A percentile compares a stretch with the other conserved stretches of the same genome.
Evolutionary conservation across 2,329 filamentous ascomycete genomes (phyloP).

Genomic region (Daldinia eschscholtzii): DNA sequence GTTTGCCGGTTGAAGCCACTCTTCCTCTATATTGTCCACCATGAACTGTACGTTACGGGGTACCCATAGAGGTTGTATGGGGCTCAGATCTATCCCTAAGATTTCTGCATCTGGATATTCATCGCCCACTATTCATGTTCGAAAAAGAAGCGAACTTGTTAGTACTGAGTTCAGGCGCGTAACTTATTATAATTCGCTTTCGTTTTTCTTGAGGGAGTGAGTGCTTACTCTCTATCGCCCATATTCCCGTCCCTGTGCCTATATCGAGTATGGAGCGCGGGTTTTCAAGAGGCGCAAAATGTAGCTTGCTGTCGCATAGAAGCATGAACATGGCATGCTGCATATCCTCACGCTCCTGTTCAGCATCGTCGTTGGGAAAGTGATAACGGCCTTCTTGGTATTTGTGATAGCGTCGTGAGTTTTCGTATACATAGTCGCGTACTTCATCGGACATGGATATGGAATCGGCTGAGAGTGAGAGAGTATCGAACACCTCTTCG

Average conservation of each 20-base stretch:
- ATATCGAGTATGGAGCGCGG: constrained; percentile 46
- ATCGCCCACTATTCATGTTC: constrained; percentile 51
- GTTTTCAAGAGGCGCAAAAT: constrained; percentile 43
- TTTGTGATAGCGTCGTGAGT: constrained; percentile 59
- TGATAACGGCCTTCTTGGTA: constrained; percentile 56
- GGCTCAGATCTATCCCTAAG: constrained; percentile 57
- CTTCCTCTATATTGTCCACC: constrained; percentile 68
- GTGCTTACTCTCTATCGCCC: constrained; percentile 49
- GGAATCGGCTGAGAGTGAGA: constrained; percentile 43
- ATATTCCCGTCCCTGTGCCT: constrained; percentile 56
- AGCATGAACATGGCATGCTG: constrained; percentile 47
- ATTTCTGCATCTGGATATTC: constrained; percentile 56
- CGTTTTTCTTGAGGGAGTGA: neutral
- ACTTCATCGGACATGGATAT: constrained; percentile 54
- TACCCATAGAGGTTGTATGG: constrained; percentile 57
- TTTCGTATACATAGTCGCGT: constrained; percentile 59
- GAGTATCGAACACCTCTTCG: constrained; percentile 34
- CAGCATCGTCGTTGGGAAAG: constrained; percentile 59
- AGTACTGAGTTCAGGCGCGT: constrained; percentile 29
- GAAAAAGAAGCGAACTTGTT: constrained; percentile 18
- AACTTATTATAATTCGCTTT: constrained; percentile 14
- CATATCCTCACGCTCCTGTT: constrained; percentile 58
- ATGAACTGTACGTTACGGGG: constrained; percentile 57
- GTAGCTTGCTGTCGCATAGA: constrained; percentile 50
- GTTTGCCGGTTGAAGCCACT: constrained; percentile 66